Evolutionary conservation across 1,284 basidiomycete genomes (phyloP).

Genomic region (Sanghuangporus baumii): DNA sequence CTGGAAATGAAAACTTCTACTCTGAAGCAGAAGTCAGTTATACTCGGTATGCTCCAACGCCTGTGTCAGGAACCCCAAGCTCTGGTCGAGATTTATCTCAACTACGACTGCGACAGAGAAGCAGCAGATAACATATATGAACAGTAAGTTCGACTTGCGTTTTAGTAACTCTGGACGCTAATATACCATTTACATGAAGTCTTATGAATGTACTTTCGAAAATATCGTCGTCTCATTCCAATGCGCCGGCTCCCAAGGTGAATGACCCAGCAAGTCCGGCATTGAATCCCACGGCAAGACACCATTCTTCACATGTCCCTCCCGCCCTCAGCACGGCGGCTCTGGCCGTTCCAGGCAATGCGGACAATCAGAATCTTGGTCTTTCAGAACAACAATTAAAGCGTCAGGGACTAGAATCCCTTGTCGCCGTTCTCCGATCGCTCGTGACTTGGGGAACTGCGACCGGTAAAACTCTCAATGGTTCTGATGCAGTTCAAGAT

Average conservation of each 20-base stretch:
- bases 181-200: slow-evolving; percentile 33
- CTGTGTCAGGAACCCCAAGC: slow-evolving; percentile 94
- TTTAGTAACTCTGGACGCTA: neutral
- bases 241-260: slow-evolving; percentile 43
- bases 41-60: slow-evolving; percentile 80
- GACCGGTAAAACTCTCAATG: slow-evolving; percentile 35
- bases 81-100: slow-evolving; percentile 94
- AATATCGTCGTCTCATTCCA: slow-evolving; percentile 70
- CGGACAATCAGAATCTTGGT: slow-evolving; percentile 61
- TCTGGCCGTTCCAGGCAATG: slow-evolving; percentile 58
- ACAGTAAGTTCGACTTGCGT: slow-evolving; percentile 48
- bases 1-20: slow-evolving; percentile 98
- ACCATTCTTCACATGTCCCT: slow-evolving; percentile 39
- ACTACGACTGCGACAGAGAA: slow-evolving; percentile 94
- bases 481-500: slow-evolving; percentile 40
- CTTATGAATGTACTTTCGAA: slow-evolving; percentile 94
- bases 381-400: slow-evolving; percentile 81
- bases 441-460: slow-evolving; percentile 86
- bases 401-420: slow-evolving; percentile 85
- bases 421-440: slow-evolving; percentile 82
- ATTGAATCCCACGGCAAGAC: slow-evolving; percentile 48
- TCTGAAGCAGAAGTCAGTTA: slow-evolving; percentile 88
- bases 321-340: slow-evolving; percentile 65
- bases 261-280: slow-evolving; percentile 57
- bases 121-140: slow-evolving; percentile 96